Conservation (phyloP, 139 green algal species). For the Choricystis sp. region DNA sequence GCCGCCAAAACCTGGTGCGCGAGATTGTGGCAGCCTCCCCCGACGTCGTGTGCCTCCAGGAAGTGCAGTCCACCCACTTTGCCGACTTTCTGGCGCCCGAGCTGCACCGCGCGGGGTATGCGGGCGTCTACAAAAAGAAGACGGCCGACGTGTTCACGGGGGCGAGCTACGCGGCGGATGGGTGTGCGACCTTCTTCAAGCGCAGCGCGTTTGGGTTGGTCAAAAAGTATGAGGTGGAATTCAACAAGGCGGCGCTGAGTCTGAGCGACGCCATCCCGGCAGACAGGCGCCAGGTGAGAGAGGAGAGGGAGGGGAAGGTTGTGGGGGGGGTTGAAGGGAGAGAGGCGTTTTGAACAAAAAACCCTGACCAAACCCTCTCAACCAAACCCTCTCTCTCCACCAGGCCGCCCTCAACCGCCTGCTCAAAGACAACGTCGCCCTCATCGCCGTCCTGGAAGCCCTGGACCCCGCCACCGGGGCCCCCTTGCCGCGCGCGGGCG, state of each 20-base stretch:
- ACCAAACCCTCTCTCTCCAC: background rate
- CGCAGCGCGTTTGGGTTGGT: conserved; percentile 77
- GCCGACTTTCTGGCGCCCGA: conserved; percentile 47
- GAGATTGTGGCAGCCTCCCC: conserved; percentile 77
- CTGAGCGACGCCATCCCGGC: conserved; percentile 69
- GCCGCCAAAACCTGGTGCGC: conserved; percentile 76
- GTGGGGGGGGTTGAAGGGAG: background rate
- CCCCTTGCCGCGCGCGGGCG: conserved; percentile 20
- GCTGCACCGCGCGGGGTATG: conserved; percentile 77
- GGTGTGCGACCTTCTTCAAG: conserved; percentile 94
- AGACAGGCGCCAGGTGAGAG: conserved; percentile 79
- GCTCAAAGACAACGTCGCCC: conserved; percentile 81
- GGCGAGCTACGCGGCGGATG: conserved; percentile 83
- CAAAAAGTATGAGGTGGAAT: conserved; percentile 99
- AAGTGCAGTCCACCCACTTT: conserved; percentile 91
- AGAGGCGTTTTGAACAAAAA: background rate
- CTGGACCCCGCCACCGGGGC: conserved; percentile 24
- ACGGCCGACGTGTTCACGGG: conserved; percentile 78
- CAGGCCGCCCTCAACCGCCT: conserved; percentile 1
- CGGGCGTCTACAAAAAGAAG: conserved; percentile 98
- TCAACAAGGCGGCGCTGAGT: conserved; percentile 96
- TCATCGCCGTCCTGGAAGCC: conserved; percentile 92
- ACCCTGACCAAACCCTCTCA: background rate
- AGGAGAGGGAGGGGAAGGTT: conserved; percentile 90
- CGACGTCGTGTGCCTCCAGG: conserved; percentile 94